Evolutionary conservation across 305 asterid genomes (phyloP), one percentile per base, ranked within the genome.

Genomic region (Striga hermonthica): DNA sequence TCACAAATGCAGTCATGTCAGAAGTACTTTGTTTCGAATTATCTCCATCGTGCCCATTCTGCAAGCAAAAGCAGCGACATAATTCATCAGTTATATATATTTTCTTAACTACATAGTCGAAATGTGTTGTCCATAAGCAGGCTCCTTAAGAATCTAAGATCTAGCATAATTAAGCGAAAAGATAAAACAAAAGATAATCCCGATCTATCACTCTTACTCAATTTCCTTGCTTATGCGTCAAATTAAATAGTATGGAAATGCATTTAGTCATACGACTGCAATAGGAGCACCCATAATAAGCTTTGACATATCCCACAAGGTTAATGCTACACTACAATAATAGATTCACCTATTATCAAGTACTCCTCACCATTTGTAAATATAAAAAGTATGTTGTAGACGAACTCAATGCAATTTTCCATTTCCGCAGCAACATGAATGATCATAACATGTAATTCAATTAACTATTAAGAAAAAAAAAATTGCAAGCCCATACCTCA

Each of bases 1-100:
- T 83, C 77, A 90, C 97, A 69, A 90, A 90, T 49, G 83, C 86
- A 72, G 95, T 89, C 97, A 87, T 87, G 74, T 89, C 96, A 76
- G 93, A 86, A 2, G 95, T 82, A 75, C 88, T 83, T 75, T 89
- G 95, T 58, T 89, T 89, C 22, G 90, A 52, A 65, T 75, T 70
- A 45, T 86, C 95, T 14, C 82, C 90, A 82, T 85, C 88, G 47
- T 89, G 95, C 57, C 96, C 95, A 28, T 89, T 95, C 95, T 89
- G 81, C 79, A 76, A 84, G 71, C 53, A 61, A 62, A 76, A 45
- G 31, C 48, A 44, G 28, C 41, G 49, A 63, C 31, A 22, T 22
- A 22, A 22, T 22, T 22, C 31, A 22, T 22, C 1, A 22, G 31
- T 22, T 22, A 2, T 22, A 22, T 22, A 22, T 22, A 22, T 22